Evolutionary conservation across 768 basidiomycete species (phyloP).

Genomic region (Tulasnella sp.): DNA sequence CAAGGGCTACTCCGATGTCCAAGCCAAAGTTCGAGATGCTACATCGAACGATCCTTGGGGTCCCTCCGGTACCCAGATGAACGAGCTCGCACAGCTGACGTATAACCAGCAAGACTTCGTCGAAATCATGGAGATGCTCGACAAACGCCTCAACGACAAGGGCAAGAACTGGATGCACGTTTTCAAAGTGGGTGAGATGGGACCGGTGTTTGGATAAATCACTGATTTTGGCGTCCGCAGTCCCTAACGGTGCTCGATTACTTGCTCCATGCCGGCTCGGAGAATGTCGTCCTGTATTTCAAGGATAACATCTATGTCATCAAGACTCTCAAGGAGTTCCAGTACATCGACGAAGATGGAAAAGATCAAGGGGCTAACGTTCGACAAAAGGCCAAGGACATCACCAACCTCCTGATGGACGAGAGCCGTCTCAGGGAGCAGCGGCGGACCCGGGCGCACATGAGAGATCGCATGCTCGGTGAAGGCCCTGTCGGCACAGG

Average conservation of each 20-base stretch:
- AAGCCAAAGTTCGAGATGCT: slow-evolving; percentile 91
- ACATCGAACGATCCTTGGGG: slow-evolving; percentile 99
- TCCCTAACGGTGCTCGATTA: slow-evolving; percentile 93
- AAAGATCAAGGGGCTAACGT: slow-evolving; percentile 99
- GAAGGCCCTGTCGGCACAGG: slow-evolving; percentile 32
- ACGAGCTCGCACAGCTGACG: slow-evolving; percentile 92
- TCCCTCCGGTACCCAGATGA: slow-evolving; percentile 96
- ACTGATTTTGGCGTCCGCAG: slow-evolving; percentile 27
- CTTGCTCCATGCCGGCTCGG: slow-evolving; percentile 88
- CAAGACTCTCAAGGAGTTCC: slow-evolving; percentile 98
- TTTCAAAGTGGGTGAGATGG: slow-evolving; percentile 62
- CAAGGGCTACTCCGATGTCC: slow-evolving; percentile 83
- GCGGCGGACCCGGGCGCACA: slow-evolving; percentile 68
- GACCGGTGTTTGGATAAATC: not conserved
- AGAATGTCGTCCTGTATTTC: slow-evolving; percentile 98
- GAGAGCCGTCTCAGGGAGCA: slow-evolving; percentile 76
- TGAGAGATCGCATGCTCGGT: slow-evolving; percentile 92
- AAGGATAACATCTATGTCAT: slow-evolving; percentile 93
- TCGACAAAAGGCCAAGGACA: slow-evolving; percentile 94
- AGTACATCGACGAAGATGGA: slow-evolving; percentile 86
- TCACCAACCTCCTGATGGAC: slow-evolving; percentile 86
- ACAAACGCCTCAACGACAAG: slow-evolving; percentile 96
- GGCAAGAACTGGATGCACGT: slow-evolving; percentile 99
- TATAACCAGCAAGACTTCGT: slow-evolving; percentile 98
- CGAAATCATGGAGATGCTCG: slow-evolving; percentile 99